These are phyloP conservation scores for Diplocarpon mali DNA, from an alignment of 2,329 filamentous ascomycete species.

Conservation along the genomic window DNA sequence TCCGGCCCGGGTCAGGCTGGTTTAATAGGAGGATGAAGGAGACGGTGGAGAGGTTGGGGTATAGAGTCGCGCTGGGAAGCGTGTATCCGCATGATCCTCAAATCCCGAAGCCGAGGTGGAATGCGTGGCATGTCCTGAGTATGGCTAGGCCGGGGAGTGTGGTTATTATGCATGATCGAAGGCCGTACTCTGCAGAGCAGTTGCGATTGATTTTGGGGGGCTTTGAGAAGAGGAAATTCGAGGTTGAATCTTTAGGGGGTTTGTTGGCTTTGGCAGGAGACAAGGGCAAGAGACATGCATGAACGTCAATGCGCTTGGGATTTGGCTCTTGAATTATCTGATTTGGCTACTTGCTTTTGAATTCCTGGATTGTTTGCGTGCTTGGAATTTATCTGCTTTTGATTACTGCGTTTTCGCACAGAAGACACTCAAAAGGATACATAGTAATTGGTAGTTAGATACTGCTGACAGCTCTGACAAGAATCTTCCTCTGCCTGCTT, in stretches of 20 bases:
- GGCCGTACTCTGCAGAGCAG: slow-evolving; percentile 78
- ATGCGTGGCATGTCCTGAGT: slow-evolving; percentile 69
- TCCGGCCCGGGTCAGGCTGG: slow-evolving; percentile 75
- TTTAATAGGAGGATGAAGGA: slow-evolving; percentile 62
- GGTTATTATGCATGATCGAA: slow-evolving; percentile 76
- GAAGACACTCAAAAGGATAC: too few relatives aligned
- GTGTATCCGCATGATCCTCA: slow-evolving; percentile 92
- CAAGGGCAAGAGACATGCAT: slow-evolving; percentile 7
- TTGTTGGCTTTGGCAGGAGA: slow-evolving; percentile 35
- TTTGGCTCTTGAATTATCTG: not conserved
- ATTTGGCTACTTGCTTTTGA: not conserved
- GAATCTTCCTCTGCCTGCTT: too few relatives aligned
- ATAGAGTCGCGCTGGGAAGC: slow-evolving; percentile 66
- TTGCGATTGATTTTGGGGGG: slow-evolving; percentile 60
- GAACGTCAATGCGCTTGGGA: not conserved
- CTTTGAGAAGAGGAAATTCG: slow-evolving; percentile 57
- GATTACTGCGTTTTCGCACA: too few relatives aligned
- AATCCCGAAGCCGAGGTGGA: slow-evolving; percentile 56
- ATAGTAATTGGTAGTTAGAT: too few relatives aligned
- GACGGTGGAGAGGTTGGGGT: slow-evolving; percentile 49
- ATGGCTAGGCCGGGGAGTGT: slow-evolving; percentile 68
- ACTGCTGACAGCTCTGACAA: too few relatives aligned
- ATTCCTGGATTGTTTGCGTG: not conserved
- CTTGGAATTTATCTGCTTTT: too few relatives aligned
- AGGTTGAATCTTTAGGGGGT: slow-evolving; percentile 59